Evolutionary conservation across 805 yeast species (phyloP).

Genomic region (Tetrapisispora pingtungensis): DNA sequence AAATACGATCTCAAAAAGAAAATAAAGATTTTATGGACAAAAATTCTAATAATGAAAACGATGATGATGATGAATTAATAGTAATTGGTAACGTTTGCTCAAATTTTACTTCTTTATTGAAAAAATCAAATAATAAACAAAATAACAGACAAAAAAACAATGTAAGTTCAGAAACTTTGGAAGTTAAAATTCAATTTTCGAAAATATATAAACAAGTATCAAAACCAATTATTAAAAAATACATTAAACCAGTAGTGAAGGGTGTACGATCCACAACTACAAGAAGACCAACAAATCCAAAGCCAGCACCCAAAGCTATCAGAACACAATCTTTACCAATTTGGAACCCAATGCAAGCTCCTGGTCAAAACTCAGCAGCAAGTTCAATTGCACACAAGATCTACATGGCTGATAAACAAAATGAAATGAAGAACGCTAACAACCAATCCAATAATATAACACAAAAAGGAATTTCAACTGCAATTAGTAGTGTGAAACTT

Average conservation of each 20-base stretch:
- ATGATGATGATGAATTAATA: conserved; percentile 14
- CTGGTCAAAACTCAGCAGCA: conserved; percentile 11
- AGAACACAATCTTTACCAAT: conserved; percentile 38
- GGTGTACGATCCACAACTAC: conserved; percentile 1
- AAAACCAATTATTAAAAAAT: not conserved
- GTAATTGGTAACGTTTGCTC: conserved; percentile 30
- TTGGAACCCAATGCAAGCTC: conserved; percentile 22
- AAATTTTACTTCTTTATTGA: conserved; percentile 26
- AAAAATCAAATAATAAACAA: conserved; percentile 15
- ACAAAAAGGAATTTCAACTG: conserved; percentile 7
- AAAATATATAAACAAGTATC: conserved; percentile 12
- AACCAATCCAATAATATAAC: conserved; percentile 4
- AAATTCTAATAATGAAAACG: conserved; percentile 4
- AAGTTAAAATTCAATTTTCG: conserved; percentile 26
- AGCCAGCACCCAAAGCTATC: conserved; percentile 38
- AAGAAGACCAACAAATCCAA: conserved; percentile 32
- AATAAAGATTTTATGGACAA: not conserved
- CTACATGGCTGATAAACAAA: conserved; percentile 25
- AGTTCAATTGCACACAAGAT: conserved; percentile 29
- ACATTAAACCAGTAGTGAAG: conserved; percentile 1
- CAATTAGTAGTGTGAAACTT: conserved; percentile 16
- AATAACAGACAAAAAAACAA: conserved; percentile 1
- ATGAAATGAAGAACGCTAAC: conserved; percentile 8
- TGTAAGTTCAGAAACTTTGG: conserved; percentile 22
- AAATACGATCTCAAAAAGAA: conserved; percentile 18